Evolutionary conservation across 106 monocot species (phyloP).

Genomic region (Dactylorhiza incarnata): DNA sequence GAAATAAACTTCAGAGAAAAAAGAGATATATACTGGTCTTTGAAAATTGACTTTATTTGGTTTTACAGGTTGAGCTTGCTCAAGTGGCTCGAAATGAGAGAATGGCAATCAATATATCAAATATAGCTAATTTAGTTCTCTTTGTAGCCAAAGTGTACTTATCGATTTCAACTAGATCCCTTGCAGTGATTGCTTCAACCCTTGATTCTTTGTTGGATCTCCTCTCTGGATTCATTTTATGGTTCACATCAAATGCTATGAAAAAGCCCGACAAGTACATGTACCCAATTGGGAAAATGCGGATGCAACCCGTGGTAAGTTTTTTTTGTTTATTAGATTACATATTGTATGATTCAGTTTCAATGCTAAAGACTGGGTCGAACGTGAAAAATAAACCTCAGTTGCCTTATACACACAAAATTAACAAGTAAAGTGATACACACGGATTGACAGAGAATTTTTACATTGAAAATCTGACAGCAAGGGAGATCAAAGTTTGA

Average conservation of each 20-base stretch:
- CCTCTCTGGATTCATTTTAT: slow-evolving; percentile 80
- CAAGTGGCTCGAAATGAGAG: slow-evolving; percentile 51
- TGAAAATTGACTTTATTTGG: background rate
- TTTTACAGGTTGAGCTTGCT: slow-evolving; percentile 56
- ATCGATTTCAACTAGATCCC: slow-evolving; percentile 53
- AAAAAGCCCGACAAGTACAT: slow-evolving; percentile 59
- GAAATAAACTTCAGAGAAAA: background rate
- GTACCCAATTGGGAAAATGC: slow-evolving; percentile 83
- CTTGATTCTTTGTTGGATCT: slow-evolving; percentile 85
- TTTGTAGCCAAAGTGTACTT: slow-evolving; percentile 63
- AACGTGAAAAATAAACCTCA: too few relatives aligned
- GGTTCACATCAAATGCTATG: slow-evolving; percentile 76
- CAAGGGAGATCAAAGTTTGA: too few relatives aligned
- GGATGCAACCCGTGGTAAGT: slow-evolving; percentile 91
- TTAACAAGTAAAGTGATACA: too few relatives aligned
- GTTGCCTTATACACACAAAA: too few relatives aligned
- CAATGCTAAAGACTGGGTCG: too few relatives aligned
- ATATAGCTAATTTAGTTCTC: slow-evolving; percentile 56
- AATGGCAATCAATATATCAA: slow-evolving; percentile 64
- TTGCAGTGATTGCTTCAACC: slow-evolving; percentile 93
- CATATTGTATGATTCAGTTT: too few relatives aligned
- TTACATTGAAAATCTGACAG: too few relatives aligned
- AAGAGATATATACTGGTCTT: background rate
- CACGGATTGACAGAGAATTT: too few relatives aligned
- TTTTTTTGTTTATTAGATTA: too few relatives aligned